These are phyloP conservation scores for Eucalyptus cloeziana DNA, from an alignment of 345 rosid genomes.

Conservation along the genomic window DNA sequence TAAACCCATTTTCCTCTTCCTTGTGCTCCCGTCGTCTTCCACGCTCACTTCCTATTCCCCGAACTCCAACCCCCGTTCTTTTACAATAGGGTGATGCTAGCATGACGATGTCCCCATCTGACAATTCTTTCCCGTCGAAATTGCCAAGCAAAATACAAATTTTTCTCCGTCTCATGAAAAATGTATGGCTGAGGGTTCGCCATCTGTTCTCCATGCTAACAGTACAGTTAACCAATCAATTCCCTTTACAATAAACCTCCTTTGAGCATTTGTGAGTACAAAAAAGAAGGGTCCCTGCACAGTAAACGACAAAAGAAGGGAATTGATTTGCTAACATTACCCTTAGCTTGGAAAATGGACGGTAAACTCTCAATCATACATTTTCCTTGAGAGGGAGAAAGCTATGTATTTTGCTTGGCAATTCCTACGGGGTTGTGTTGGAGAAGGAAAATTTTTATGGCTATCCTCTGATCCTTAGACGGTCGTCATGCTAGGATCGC, in stretches of 20 bases:
- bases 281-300: too few species aligned
- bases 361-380: neutral
- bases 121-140: neutral
- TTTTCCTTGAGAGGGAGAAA: neutral
- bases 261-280: neutral
- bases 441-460: neutral
- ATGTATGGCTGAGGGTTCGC: neutral
- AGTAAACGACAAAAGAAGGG: neutral
- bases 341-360: neutral
- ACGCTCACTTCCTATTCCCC: neutral
- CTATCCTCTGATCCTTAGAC: neutral
- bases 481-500: neutral
- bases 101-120: neutral
- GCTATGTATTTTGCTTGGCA: neutral
- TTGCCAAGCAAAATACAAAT: neutral
- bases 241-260: neutral
- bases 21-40: neutral
- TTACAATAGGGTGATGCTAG: neutral
- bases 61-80: neutral
- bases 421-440: neutral
- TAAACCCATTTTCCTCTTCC: neutral
- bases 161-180: neutral
- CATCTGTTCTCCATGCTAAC: neutral
- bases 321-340: neutral
- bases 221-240: neutral